Conservation (phyloP, 139 green algal genomes). For the Pleodorina starrii region DNA sequence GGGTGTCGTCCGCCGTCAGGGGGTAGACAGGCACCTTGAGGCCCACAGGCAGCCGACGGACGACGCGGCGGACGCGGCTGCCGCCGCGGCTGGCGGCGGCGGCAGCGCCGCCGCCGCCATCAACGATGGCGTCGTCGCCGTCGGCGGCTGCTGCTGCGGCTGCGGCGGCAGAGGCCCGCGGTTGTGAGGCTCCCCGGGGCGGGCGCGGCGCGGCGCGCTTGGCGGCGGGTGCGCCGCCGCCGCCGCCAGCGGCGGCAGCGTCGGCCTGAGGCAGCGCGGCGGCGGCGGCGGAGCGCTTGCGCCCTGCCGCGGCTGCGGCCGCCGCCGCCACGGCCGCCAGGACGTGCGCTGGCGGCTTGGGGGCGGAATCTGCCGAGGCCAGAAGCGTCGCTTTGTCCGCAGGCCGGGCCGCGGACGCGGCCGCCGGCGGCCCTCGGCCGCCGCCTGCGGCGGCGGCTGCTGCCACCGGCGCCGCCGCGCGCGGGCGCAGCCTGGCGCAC, state of each 20-base stretch:
- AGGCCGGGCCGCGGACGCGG: not conserved
- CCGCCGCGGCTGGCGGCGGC: not conserved
- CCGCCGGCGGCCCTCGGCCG: not conserved
- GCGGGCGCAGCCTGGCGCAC: not conserved
- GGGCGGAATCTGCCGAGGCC: not conserved
- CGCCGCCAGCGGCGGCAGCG: too few species aligned
- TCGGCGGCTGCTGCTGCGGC: too few species aligned
- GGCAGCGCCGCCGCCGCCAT: not conserved
- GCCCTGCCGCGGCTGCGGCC: not conserved
- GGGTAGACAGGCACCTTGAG: slow-evolving; percentile 50
- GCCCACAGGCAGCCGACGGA: not conserved
- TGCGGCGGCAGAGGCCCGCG: too few species aligned
- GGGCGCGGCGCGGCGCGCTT: too few species aligned
- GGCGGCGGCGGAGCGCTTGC: slow-evolving; percentile 9
- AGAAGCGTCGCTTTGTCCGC: not conserved
- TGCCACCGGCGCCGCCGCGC: not conserved
- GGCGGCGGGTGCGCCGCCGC: not conserved
- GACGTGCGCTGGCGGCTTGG: not conserved
- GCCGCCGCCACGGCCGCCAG: not conserved
- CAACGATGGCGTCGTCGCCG: not conserved
- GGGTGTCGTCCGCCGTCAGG: slow-evolving; percentile 35
- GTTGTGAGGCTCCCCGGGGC: too few species aligned
- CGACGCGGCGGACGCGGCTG: not conserved
- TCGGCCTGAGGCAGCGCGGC: not conserved
- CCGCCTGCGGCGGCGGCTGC: not conserved